Conservation (phyloP, 2,329 filamentous ascomycete genomes). For the Diplodia seriata region DNA sequence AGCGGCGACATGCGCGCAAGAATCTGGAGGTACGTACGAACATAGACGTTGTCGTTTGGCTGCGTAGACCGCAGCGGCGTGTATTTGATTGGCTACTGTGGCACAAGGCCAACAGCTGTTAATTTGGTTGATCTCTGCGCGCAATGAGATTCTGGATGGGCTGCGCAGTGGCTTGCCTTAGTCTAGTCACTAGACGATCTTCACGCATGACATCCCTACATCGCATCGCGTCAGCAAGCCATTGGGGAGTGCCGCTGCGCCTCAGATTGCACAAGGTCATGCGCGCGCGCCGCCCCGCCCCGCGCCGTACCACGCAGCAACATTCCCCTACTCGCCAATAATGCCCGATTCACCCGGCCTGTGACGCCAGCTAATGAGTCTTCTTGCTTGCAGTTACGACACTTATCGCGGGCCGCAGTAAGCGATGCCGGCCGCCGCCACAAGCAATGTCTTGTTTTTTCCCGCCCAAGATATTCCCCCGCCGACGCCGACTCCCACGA, state of each 20-base stretch:
- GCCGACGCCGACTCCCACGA: not conserved
- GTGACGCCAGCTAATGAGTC: not conserved
- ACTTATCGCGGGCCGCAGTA: conserved; percentile 33
- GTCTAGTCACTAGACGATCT: conserved; percentile 27
- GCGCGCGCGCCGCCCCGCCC: conserved; percentile 20
- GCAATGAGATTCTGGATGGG: conserved; percentile 17
- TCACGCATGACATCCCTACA: conserved; percentile 27
- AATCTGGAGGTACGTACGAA: conserved; percentile 80
- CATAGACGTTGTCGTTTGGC: not conserved
- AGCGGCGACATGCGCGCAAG: conserved; percentile 97
- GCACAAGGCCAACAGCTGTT: not conserved
- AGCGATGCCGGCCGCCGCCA: conserved; percentile 13
- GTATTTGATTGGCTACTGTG: not conserved
- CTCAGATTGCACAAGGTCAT: conserved; percentile 23
- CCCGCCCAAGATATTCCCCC: not conserved
- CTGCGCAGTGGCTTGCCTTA: conserved; percentile 26
- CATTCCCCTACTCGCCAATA: conserved; percentile 21
- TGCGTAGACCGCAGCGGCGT: not conserved
- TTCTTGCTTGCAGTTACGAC: conserved; percentile 29
- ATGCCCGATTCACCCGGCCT: conserved; percentile 8
- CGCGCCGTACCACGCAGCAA: conserved; percentile 4
- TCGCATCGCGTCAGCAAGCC: conserved; percentile 24
- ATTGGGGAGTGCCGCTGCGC: conserved; percentile 14
- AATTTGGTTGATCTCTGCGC: conserved; percentile 18
- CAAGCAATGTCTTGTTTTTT: conserved; percentile 15